Conservation (phyloP, 1,284 basidiomycete species). For the Rhodotorula mucilaginosa region DNA sequence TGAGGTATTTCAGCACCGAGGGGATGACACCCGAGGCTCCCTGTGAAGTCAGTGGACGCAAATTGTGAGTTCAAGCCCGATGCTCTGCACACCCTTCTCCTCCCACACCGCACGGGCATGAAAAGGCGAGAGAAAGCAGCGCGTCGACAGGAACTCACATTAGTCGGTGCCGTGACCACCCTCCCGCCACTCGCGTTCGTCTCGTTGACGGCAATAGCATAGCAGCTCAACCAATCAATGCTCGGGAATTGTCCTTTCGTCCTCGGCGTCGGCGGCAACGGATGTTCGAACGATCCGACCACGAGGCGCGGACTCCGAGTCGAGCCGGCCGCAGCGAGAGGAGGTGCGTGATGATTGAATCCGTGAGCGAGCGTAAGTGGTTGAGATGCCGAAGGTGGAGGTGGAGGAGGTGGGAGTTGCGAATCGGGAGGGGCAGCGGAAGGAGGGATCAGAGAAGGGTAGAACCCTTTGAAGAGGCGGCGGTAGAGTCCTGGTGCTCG, state of each 20-base stretch:
- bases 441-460: constrained; percentile 45
- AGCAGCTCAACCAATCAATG: constrained; percentile 75
- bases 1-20: constrained; percentile 65
- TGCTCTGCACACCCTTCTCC: no score
- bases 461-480: constrained; percentile 65
- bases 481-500: constrained; percentile 81
- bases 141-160: constrained; percentile 50
- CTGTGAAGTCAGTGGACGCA: constrained; percentile 30
- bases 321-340: constrained; percentile 2
- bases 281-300: constrained; percentile 75
- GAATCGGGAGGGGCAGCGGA: not conserved
- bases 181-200: constrained; percentile 86
- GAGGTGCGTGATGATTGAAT: not conserved
- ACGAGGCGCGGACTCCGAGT: constrained; percentile 51
- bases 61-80: no score
- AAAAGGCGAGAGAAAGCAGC: no score
- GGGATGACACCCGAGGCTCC: constrained; percentile 78
- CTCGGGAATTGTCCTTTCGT: constrained; percentile 81
- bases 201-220: constrained; percentile 61
- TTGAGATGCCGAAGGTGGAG: not conserved
- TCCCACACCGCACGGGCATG: no score
- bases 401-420: not conserved
- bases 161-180: constrained; percentile 91
- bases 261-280: constrained; percentile 68
- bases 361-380: constrained; percentile 12